Conservation (phyloP, 768 basidiomycete species). For the Xerocomellus dryophilus region DNA sequence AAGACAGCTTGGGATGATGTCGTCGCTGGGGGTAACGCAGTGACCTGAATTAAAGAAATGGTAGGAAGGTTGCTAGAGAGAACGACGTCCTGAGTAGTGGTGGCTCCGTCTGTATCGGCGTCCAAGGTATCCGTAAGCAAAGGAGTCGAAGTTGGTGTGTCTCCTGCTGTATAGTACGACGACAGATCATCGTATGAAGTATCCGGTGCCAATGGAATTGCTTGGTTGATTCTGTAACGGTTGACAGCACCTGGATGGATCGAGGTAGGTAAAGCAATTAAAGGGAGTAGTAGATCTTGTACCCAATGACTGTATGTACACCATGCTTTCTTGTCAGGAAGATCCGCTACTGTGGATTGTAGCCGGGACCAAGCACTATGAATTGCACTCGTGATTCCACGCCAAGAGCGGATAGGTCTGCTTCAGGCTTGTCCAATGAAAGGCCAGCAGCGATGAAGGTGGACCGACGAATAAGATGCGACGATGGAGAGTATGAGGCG, state of each 20-base stretch:
- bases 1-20: constrained; percentile 9
- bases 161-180: constrained; percentile 36
- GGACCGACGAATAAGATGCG: constrained; percentile 70
- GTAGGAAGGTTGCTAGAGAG: constrained; percentile 11
- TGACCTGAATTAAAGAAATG: constrained; percentile 32
- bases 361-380: constrained; percentile 39
- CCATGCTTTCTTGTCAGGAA: constrained; percentile 4
- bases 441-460: constrained; percentile 80
- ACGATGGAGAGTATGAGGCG: constrained; percentile 69
- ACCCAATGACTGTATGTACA: constrained; percentile 22
- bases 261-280: constrained; percentile 1
- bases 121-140: constrained; percentile 4
- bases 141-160: constrained; percentile 11
- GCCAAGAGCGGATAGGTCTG: constrained; percentile 59
- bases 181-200: constrained; percentile 38
- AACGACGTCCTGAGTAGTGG: neutral
- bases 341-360: constrained; percentile 21
- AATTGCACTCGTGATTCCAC: constrained; percentile 55
- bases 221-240: constrained; percentile 17
- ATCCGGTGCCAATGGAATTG: constrained; percentile 2
- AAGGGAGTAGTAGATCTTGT: constrained; percentile 1
- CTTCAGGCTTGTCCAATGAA: constrained; percentile 54
- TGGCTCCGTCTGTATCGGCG: neutral
- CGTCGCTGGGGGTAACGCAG: constrained; percentile 31
- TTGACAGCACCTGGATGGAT: constrained; percentile 5